These are phyloP conservation scores for Spizellomyces sp. DNA, from an alignment of 192 early-diverging fungal genomes.

Conservation along the genomic window DNA sequence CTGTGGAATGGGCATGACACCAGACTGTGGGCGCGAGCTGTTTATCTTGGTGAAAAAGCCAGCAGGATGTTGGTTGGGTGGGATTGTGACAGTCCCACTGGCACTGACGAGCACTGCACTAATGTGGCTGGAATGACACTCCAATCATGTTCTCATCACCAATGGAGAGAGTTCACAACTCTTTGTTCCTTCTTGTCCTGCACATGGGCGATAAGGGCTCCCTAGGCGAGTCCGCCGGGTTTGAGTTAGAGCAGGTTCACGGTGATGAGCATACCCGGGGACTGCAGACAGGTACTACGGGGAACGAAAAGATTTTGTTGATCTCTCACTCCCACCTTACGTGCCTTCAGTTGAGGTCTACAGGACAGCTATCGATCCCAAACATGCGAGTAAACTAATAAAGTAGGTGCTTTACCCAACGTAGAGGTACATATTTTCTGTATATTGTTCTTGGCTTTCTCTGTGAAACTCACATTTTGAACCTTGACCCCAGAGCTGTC, in stretches of 20 bases:
- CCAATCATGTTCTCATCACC: too few species aligned
- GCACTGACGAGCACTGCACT: too few species aligned
- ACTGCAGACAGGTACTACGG: slow-evolving; percentile 18
- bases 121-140: too few species aligned
- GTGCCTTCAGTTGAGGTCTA: slow-evolving; percentile 21
- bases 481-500: slow-evolving; percentile 7
- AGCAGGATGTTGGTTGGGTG: too few species aligned
- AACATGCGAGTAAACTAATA: slow-evolving; percentile 21
- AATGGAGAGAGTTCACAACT: too few species aligned
- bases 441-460: neutral
- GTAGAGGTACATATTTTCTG: neutral
- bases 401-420: slow-evolving; percentile 21
- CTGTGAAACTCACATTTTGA: neutral
- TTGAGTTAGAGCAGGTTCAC: slow-evolving; percentile 21
- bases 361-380: slow-evolving; percentile 13
- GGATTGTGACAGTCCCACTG: too few species aligned
- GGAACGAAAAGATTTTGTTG: neutral
- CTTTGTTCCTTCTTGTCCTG: too few species aligned
- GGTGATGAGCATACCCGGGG: slow-evolving; percentile 18
- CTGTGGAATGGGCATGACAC: too few species aligned
- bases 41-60: too few species aligned
- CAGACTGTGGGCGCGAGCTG: too few species aligned
- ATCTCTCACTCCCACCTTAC: neutral
- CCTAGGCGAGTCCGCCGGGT: too few species aligned
- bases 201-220: too few species aligned